Evolutionary conservation across 1,284 basidiomycete genomes (phyloP), one percentile per base, ranked within the genome.

Genomic region (Hypsizygus ulmarius): DNA sequence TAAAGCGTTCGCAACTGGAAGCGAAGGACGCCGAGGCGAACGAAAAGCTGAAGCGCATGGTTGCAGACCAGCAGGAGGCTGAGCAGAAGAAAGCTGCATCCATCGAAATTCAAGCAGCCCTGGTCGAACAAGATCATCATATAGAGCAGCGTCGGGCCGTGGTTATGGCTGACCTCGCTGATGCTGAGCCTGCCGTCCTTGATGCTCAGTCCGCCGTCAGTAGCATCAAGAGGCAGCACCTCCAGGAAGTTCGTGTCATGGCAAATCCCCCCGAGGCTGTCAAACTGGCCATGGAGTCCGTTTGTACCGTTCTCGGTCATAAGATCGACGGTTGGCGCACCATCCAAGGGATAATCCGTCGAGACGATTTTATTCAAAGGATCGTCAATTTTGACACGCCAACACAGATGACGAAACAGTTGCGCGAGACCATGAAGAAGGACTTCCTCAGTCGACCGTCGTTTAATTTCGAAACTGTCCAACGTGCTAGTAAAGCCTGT

Each of bases 171-270:
- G 96, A 99, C 65, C 84, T 99, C 16, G 96, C 96, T 11, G 93
- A 97, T 56, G 97, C 97, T 8, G 96, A 99, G 64, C 97, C 97
- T 2, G 97, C 97, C 18, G 96, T 99, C 8, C 68, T 91, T 14
- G 96, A 99, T 21, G 97, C 97, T 7, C 90, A 97, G 62, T 75
- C 92, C 2, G 94, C 96, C 21, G 97, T 99, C 60, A 92, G 90
- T 60, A 97, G 91, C 68, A 99, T 99, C 78, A 98, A 94, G 71
- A 87, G 87, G 62, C 93, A 96, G 66, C 96, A 99, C 59, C 73
- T 99, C 41, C 92, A 96, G 60, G 97, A 99, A 81, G 96, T 99
- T 25, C 84, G 97, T 61, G 85, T 93, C 9, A 98, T 99, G 95
- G 92, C 93, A 38, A 99, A 99, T 63, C 97, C 97, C 40, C 97